Evolutionary conservation across 1,139 yeast genomes (phyloP).

Genomic region (Candida sanyaensis): DNA sequence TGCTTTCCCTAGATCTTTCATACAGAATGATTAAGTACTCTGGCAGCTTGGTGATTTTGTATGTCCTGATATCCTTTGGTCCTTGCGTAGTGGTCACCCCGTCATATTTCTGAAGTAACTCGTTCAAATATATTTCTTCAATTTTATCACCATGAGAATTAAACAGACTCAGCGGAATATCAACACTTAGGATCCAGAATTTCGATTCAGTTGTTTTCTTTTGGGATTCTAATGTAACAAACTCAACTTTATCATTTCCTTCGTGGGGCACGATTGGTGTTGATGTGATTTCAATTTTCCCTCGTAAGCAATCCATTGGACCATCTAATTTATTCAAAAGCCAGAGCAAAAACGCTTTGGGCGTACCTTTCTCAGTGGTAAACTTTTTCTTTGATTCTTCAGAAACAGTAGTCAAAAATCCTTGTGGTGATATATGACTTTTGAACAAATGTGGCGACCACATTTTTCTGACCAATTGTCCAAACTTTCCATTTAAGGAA

Average conservation of each 20-base stretch:
- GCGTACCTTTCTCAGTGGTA: slow-evolving; percentile 28
- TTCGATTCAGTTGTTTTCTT: slow-evolving; percentile 28
- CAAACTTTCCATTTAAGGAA: slow-evolving; percentile 36
- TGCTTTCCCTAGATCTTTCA: slow-evolving; percentile 56
- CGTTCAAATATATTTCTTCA: slow-evolving; percentile 53
- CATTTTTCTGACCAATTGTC: slow-evolving; percentile 53
- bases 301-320: slow-evolving; percentile 44
- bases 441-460: slow-evolving; percentile 66
- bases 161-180: slow-evolving; percentile 58
- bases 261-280: slow-evolving; percentile 19
- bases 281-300: slow-evolving; percentile 43
- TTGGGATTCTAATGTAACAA: slow-evolving; percentile 18
- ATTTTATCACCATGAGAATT: slow-evolving; percentile 42
- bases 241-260: slow-evolving; percentile 23
- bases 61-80: slow-evolving; percentile 30
- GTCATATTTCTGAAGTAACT: slow-evolving; percentile 49
- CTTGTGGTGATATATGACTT: slow-evolving; percentile 68
- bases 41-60: slow-evolving; percentile 48
- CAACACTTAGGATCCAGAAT: slow-evolving; percentile 62
- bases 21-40: slow-evolving; percentile 55
- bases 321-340: slow-evolving; percentile 27
- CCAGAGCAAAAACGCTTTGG: slow-evolving; percentile 62
- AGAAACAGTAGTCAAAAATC: slow-evolving; percentile 53
- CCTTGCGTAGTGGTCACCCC: slow-evolving; percentile 23
- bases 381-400: slow-evolving; percentile 43